Evolutionary conservation across 1,139 yeast genomes (phyloP), one percentile per base, ranked within the genome.

Genomic region (Yamadazyma blattariae): DNA sequence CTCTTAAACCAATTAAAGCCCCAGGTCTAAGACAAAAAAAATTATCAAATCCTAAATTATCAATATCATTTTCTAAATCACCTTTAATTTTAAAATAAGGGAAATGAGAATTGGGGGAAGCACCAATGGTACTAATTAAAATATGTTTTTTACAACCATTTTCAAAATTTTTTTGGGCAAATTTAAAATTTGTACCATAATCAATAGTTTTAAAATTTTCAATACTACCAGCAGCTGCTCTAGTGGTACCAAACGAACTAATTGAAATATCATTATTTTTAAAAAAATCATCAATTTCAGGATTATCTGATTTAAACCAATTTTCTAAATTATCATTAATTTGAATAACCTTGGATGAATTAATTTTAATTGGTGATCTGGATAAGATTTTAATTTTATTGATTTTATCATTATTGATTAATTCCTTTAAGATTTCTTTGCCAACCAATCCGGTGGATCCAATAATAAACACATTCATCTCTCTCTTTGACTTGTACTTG

Each of bases 11-110:
- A 10, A 83, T 48, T 28, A 85, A 61, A 0, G 63, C 53, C 10
- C 95, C 95, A 0, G 95, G 95, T 50, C 83, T 70, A 36, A 87
- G 54, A 40, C 86, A 80, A 29, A 84, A 68, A 1, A 87, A 77
- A 36, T 76, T 65, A n/a, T 80, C 79, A 55, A 85, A 86, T 15
- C 67, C 71, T 38, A 85, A 62, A 0, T 62, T 77, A 32, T 68
- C 56, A 4, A 82, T 61, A 34, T 75, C 83, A 27, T 77, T 67
- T 51, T 83, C 92, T 37, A 82, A 62, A 38, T 75, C 66, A 14
- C 90, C 90, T 50, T 83, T 83, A 49, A 78, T 67, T 45, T 66
- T 68, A 33, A 75, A 39, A 50, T 86, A 87, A 1, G 77, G 67
- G 30, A 83, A 64, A n/a, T 46, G 48, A 0, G 92, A 82, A 21